Conservation (phyloP, 306 rosid genomes). For the Vicia villosa region DNA sequence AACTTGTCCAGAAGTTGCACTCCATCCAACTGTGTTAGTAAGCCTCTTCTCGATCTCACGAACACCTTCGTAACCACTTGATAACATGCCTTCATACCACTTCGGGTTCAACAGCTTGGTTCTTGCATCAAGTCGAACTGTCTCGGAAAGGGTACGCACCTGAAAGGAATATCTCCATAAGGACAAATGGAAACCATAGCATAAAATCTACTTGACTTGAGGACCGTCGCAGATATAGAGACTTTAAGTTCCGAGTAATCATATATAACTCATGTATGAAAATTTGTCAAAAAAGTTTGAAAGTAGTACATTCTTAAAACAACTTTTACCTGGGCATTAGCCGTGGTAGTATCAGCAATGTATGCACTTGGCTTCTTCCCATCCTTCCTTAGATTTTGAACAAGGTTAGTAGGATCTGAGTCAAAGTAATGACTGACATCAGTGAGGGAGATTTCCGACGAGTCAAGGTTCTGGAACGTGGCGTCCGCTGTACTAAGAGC, state of each 20-base stretch:
- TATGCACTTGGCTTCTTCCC: conserved; percentile 98
- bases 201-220: too few species aligned
- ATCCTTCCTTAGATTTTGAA: conserved; percentile 90
- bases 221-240: too few species aligned
- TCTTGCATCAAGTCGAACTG: conserved; percentile 94
- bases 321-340: conserved; percentile 86
- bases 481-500: conserved; percentile 98
- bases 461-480: conserved; percentile 97
- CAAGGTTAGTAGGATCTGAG: conserved; percentile 95
- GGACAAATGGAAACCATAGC: conserved; percentile 10
- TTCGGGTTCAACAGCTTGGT: conserved; percentile 95
- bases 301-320: conserved; percentile 13
- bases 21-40: conserved; percentile 97
- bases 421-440: conserved; percentile 99
- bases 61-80: conserved; percentile 90
- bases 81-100: conserved; percentile 98
- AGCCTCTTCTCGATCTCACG: conserved; percentile 97
- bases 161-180: conserved; percentile 41
- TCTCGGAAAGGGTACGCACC: conserved; percentile 96
- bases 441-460: conserved; percentile 96
- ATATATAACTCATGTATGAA: neutral
- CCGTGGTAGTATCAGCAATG: conserved; percentile 98
- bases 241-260: too few species aligned
- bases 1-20: conserved; percentile 99
- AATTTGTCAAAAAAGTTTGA: conserved; percentile 12